A percentile compares a stretch with the other conserved stretches of the same genome.
phyloP scores from a whole-genome alignment of 805 yeast species.

The Maudiozyma barnettii region DNA sequence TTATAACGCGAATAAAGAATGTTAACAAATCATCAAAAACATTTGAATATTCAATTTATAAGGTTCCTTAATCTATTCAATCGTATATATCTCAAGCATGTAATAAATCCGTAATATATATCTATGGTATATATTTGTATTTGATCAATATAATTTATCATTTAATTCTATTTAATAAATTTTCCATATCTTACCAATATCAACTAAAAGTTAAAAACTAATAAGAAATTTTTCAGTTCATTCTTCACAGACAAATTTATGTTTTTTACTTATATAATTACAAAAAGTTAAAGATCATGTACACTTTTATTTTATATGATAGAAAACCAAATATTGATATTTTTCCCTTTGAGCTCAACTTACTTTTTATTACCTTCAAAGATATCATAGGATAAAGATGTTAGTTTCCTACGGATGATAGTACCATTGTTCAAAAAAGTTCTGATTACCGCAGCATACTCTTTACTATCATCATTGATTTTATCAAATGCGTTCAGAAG shows the following conservation, averaged over 20 bases:
- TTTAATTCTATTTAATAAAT: not conserved
- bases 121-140: too few relatives aligned
- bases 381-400: slow-evolving; percentile 28
- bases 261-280: not conserved
- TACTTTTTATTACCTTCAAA: slow-evolving; percentile 30
- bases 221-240: too few relatives aligned
- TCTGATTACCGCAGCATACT: slow-evolving; percentile 50
- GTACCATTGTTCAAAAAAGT: slow-evolving; percentile 54
- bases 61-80: not conserved
- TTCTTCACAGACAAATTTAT: not conserved
- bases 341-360: not conserved
- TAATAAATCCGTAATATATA: not conserved
- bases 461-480: slow-evolving; percentile 37
- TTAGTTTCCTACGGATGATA: slow-evolving; percentile 30
- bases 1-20: slow-evolving; percentile 37
- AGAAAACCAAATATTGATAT: too few relatives aligned
- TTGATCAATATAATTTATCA: too few relatives aligned
- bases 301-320: too few relatives aligned
- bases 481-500: slow-evolving; percentile 34
- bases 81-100: not conserved
- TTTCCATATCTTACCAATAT: too few relatives aligned
- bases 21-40: not conserved
- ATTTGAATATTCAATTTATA: not conserved
- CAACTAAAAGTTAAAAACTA: too few relatives aligned
- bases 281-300: not conserved